These are phyloP conservation scores for Striga hermonthica DNA, from an alignment of 305 asterid species.

Conservation along the genomic window DNA sequence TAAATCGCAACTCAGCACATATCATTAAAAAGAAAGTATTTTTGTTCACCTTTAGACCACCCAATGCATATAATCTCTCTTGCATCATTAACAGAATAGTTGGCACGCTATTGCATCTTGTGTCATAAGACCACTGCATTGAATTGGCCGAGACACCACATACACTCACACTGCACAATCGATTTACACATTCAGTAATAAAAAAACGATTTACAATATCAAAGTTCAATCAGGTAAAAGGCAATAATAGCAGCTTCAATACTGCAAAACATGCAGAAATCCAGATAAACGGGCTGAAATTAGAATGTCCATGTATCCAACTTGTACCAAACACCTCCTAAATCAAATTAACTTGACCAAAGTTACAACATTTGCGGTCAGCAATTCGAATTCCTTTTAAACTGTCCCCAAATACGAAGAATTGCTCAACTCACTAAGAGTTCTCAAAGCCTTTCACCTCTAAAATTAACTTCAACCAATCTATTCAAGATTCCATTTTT, in stretches of 20 bases:
- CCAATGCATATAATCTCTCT: slow-evolving; percentile 41
- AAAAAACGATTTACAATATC: background rate
- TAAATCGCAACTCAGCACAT: too few relatives aligned
- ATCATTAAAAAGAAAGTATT: background rate
- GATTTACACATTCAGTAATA: background rate
- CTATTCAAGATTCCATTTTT: background rate
- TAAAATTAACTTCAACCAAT: background rate
- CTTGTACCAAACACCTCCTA: background rate
- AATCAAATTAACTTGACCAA: background rate
- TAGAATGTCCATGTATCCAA: background rate
- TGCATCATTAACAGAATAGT: slow-evolving; percentile 52
- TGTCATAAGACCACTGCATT: slow-evolving; percentile 49
- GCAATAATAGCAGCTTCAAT: background rate
- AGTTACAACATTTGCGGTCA: background rate
- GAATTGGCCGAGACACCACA: slow-evolving; percentile 54
- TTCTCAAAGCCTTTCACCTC: background rate
- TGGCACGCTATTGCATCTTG: slow-evolving; percentile 52
- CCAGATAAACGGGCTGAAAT: background rate
- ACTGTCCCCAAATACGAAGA: background rate
- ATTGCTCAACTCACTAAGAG: background rate
- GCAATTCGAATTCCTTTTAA: slow-evolving; percentile 16
- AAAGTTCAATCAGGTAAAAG: too few relatives aligned
- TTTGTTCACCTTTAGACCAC: slow-evolving; percentile 44
- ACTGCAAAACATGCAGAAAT: background rate
- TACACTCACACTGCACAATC: slow-evolving; percentile 38